Percentiles rank a stretch among this genome's conserved stretches.
Conservation (phyloP, 2,329 filamentous ascomycete species). For the Cladosporium velox region DNA sequence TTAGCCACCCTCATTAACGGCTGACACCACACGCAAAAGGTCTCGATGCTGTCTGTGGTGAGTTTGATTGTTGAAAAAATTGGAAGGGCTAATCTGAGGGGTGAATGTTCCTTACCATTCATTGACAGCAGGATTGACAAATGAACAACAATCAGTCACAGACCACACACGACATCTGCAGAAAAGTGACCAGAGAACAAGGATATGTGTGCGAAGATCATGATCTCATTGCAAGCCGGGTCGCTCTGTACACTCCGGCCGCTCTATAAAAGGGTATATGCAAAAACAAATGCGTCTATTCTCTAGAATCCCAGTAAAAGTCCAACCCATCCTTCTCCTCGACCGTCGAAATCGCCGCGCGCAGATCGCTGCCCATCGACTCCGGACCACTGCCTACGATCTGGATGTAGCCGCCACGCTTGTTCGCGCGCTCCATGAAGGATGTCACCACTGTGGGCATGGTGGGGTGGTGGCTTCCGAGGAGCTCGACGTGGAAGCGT, state of each 20-base stretch:
- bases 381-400: conserved; percentile 34
- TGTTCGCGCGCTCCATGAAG: conserved; percentile 29
- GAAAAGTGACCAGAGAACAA: neutral
- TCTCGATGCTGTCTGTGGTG: no score
- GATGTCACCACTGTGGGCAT: conserved; percentile 28
- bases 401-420: conserved; percentile 25
- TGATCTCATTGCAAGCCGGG: neutral
- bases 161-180: neutral
- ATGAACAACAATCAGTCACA: neutral
- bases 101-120: no score
- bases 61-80: no score
- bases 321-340: conserved; percentile 14
- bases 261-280: neutral
- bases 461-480: conserved; percentile 31
- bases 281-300: conserved; percentile 12
- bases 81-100: no score
- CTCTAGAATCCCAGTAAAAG: conserved; percentile 21
- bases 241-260: neutral
- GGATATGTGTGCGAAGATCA: neutral
- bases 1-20: no score
- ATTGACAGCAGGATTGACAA: neutral
- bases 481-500: conserved; percentile 29
- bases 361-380: conserved; percentile 32
- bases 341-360: conserved; percentile 27
- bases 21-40: no score